Evolutionary conservation across 768 basidiomycete genomes (phyloP).

Genomic region (Xerocomellus chrysenteron): DNA sequence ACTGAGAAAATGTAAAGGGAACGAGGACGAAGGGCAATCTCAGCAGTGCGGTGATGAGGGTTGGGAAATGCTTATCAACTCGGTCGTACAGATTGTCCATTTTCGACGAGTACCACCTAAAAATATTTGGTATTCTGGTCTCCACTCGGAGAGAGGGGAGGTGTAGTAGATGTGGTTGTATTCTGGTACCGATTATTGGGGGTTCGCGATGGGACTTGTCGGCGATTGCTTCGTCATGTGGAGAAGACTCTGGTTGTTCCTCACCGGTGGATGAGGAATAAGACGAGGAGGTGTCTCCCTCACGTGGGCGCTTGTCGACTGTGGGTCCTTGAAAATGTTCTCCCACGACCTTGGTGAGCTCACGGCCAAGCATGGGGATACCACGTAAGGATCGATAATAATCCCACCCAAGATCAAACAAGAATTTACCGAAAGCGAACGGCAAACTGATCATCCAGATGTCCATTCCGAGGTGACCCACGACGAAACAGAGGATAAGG

Average conservation of each 20-base stretch:
- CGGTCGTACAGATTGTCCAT: not conserved
- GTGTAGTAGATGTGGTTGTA: not conserved
- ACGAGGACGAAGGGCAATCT: constrained; percentile 79
- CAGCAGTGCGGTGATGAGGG: constrained; percentile 59
- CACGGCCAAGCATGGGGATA: constrained; percentile 20
- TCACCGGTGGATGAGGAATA: not conserved
- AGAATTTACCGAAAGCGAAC: constrained; percentile 69
- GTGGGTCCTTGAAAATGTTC: too few relatives aligned
- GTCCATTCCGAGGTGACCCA: constrained; percentile 73
- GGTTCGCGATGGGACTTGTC: not conserved
- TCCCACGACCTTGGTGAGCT: not conserved
- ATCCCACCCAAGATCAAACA: constrained; percentile 65
- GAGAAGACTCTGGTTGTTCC: too few relatives aligned
- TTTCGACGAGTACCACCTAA: not conserved
- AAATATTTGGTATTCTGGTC: not conserved
- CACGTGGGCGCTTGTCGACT: not conserved
- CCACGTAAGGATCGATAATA: constrained; percentile 42
- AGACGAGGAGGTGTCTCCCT: not conserved
- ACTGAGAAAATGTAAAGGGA: constrained; percentile 92
- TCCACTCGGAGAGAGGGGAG: not conserved
- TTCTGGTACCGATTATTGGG: not conserved
- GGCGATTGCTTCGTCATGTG: constrained; percentile 1
- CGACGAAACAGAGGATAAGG: constrained; percentile 70
- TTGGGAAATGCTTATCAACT: constrained; percentile 58
- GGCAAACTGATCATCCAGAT: constrained; percentile 86